Evolutionary conservation across 768 basidiomycete species (phyloP).

Genomic region (Podaxis sp.): DNA sequence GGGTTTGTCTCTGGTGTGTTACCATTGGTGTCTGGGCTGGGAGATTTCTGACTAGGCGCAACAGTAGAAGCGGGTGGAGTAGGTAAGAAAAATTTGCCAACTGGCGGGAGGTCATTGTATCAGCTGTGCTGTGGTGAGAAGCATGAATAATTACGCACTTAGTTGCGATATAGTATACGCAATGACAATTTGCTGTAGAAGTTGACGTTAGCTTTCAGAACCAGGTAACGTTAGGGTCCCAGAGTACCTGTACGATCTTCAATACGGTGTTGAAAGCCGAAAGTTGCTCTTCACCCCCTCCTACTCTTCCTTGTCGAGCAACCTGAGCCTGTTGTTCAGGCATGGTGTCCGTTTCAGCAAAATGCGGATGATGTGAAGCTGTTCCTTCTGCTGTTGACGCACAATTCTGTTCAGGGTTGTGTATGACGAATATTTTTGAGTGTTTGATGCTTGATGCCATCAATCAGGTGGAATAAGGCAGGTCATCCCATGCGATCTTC

Average conservation of each 20-base stretch:
- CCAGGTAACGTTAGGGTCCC: background rate
- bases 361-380: background rate
- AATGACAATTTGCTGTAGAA: slow-evolving; percentile 59
- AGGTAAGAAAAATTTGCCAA: slow-evolving; percentile 6
- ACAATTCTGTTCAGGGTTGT: background rate
- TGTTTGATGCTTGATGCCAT: slow-evolving; percentile 12
- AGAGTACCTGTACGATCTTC: slow-evolving; percentile 22
- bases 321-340: slow-evolving; percentile 10
- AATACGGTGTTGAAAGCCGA: slow-evolving; percentile 9
- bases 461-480: background rate
- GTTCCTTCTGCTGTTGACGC: background rate
- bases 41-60: background rate
- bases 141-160: slow-evolving; percentile 32
- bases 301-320: slow-evolving; percentile 10
- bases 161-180: slow-evolving; percentile 65
- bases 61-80: background rate
- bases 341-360: slow-evolving; percentile 1
- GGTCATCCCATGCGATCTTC: background rate
- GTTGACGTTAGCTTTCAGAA: background rate
- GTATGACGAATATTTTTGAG: background rate
- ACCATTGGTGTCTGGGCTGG: background rate
- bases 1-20: slow-evolving; percentile 36
- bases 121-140: background rate
- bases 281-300: slow-evolving; percentile 3
- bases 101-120: background rate